Base-by-base conservation (phyloP, 1,139 yeast species). In the Scheffersomyces insectosa region DNA sequence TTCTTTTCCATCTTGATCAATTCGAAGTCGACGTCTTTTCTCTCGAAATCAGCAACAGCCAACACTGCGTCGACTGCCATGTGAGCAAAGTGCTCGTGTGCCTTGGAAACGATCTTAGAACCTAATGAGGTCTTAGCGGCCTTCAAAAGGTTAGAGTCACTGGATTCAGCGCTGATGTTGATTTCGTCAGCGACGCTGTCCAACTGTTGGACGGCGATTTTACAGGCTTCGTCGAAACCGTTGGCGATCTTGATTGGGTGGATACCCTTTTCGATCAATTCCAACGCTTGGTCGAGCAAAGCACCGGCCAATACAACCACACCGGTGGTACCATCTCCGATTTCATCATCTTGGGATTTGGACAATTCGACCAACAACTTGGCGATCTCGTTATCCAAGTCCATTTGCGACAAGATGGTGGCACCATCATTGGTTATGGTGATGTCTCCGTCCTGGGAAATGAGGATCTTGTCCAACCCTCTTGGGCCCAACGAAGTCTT, bases 311-410 rank as follows among this genome's bases (percentile, higher is more conserved):
- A 73, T 1, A 95, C 98, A 45, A 93, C 99, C 29, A 95, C 99
- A 59, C 99, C 99, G 3, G 99, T 95, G 34, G 99, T 95, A 61
- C 99, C 99, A 63, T 95, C 99, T 44, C 99, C 99, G 59, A 95
- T 90, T 70, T 95, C 99, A 61, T 93, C 97, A 66, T 95, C 99
- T 72, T 95, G 99, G 20, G 97, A 88, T 65, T 82, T 87, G 30
- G 97, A 88, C 55, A 95, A 79, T 70, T 95, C 97, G 33, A 93
- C 99, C 60, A 95, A 73, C 51, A 95, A 76, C 68, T 93, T 93
- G 53, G 99, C 99, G 59, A 95, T 91, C 69, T 93, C 96, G 65
- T 88, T 90, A 56, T 90, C 97, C 52, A 95, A 77, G 63, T 93
- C 96, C 98, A 95, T 93, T 65, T 90, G 96, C 10, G 96, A 79